Percentiles rank a stretch among this genome's conserved stretches.
Conservation (phyloP, 768 basidiomycete species). For the Rhodotorula kratochvilovae region DNA sequence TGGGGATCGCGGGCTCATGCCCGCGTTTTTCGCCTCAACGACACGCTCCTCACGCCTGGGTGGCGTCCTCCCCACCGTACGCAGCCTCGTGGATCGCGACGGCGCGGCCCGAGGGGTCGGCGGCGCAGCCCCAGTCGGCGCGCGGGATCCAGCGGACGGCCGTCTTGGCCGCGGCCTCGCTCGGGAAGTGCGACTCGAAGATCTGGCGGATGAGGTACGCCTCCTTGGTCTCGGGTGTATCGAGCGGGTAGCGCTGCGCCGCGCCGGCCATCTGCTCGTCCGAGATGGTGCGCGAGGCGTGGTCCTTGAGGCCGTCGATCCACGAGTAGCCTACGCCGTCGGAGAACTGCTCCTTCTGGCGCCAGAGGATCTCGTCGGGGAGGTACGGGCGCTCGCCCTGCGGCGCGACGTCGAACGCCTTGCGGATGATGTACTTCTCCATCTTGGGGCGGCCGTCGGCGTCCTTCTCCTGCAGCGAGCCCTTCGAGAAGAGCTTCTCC, state of each 20-base stretch:
- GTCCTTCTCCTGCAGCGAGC: slow-evolving; percentile 66
- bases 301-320: slow-evolving; percentile 72
- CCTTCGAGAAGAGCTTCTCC: slow-evolving; percentile 84
- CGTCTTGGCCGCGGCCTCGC: slow-evolving; percentile 76
- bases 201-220: slow-evolving; percentile 87
- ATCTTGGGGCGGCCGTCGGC: slow-evolving; percentile 81
- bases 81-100: slow-evolving; percentile 95
- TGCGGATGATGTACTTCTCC: slow-evolving; percentile 98
- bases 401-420: slow-evolving; percentile 84
- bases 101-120: slow-evolving; percentile 91
- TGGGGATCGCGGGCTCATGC: no score
- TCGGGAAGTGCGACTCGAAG: slow-evolving; percentile 82
- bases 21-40: not conserved
- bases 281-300: slow-evolving; percentile 67
- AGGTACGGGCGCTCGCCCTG: slow-evolving; percentile 82
- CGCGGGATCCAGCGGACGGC: slow-evolving; percentile 67
- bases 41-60: not conserved
- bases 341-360: slow-evolving; percentile 99
- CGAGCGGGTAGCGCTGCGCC: slow-evolving; percentile 67
- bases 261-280: slow-evolving; percentile 75
- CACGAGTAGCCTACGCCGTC: slow-evolving; percentile 58
- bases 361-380: slow-evolving; percentile 89
- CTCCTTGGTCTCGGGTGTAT: slow-evolving; percentile 92
- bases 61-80: slow-evolving; percentile 52
- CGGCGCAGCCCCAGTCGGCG: slow-evolving; percentile 88